Percentiles rank a stretch among this genome's conserved stretches.
Evolutionary conservation across 495 filamentous ascomycete genomes (phyloP).

Genomic region (Aeminium ludgeri): DNA sequence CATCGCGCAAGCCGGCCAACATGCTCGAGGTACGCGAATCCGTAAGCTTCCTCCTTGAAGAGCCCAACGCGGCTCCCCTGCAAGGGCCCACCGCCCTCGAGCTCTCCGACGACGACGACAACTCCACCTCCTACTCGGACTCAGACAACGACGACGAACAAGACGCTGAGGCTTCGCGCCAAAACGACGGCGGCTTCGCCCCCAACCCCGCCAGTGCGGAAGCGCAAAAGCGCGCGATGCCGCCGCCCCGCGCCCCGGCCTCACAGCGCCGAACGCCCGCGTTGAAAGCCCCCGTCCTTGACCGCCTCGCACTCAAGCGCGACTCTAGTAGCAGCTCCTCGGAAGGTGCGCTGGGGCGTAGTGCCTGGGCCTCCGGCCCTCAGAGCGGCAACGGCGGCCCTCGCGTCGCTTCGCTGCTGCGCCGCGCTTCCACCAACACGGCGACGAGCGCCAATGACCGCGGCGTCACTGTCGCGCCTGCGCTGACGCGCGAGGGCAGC

Average conservation of each 20-base stretch:
- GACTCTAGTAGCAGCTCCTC: slow-evolving; percentile 37
- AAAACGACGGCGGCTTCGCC: slow-evolving; percentile 17
- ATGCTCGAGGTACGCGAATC: slow-evolving; percentile 64
- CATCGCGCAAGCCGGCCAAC: slow-evolving; percentile 45
- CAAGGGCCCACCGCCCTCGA: slow-evolving; percentile 1
- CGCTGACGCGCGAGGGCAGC: slow-evolving; percentile 24
- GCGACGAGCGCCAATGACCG: slow-evolving; percentile 15
- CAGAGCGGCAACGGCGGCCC: slow-evolving; percentile 27
- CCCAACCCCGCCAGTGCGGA: slow-evolving; percentile 13
- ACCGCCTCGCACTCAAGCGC: slow-evolving; percentile 67
- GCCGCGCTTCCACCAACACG: slow-evolving; percentile 50
- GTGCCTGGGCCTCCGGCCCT: slow-evolving; percentile 24
- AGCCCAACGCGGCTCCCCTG: slow-evolving; percentile 36
- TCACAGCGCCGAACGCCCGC: slow-evolving; percentile 16
- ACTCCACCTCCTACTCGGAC: neutral
- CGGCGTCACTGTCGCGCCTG: slow-evolving; percentile 14
- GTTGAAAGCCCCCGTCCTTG: slow-evolving; percentile 37
- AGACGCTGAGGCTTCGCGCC: slow-evolving; percentile 17
- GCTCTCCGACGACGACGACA: slow-evolving; percentile 21
- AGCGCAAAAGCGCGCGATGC: slow-evolving; percentile 3
- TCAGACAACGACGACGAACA: slow-evolving; percentile 16
- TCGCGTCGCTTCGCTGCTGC: slow-evolving; percentile 62
- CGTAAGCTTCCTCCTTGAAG: slow-evolving; percentile 65
- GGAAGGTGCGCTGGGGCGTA: slow-evolving; percentile 16
- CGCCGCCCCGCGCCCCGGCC: slow-evolving; percentile 13